Evolutionary conservation across 176 grass and related monocot species (phyloP).

Genomic region (Musa beccarii): DNA sequence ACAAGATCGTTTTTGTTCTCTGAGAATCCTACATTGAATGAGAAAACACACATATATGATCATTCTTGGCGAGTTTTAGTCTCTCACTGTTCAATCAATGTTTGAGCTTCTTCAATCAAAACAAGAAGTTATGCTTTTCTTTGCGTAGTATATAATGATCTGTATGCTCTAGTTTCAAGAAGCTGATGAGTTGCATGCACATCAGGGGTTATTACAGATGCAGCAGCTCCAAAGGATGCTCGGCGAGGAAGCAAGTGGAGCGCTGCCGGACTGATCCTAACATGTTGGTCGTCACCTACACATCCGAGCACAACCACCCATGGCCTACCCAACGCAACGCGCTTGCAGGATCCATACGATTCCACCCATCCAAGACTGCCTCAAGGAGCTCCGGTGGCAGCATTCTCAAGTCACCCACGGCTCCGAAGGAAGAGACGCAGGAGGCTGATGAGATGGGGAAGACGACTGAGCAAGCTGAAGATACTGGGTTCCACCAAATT

Average conservation of each 20-base stretch:
- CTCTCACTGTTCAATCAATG: too few species aligned
- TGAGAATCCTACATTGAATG: too few species aligned
- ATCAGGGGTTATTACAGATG: conserved; percentile 94
- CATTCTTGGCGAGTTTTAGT: too few species aligned
- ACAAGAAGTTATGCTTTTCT: neutral
- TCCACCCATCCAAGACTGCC: conserved; percentile 42
- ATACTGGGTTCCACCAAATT: conserved; percentile 52
- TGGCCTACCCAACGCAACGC: conserved; percentile 98
- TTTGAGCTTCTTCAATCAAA: too few species aligned
- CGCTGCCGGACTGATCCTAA: conserved; percentile 85
- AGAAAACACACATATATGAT: too few species aligned
- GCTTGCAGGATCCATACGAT: conserved; percentile 76
- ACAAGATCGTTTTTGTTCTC: too few species aligned
- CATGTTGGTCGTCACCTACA: conserved; percentile 97
- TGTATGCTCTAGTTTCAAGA: neutral
- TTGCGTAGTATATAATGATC: neutral
- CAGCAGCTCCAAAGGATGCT: conserved; percentile 96
- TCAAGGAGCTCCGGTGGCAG: conserved; percentile 38
- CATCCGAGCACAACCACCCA: conserved; percentile 95
- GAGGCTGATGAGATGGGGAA: conserved; percentile 11
- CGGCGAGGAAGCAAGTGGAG: conserved; percentile 95
- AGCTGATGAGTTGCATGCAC: conserved; percentile 3
- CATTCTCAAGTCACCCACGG: conserved; percentile 21
- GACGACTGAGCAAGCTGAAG: conserved; percentile 10
- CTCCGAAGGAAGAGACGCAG: conserved; percentile 45